Base-by-base conservation (phyloP, 257 asterid genomes). In the Osmanthus fragrans region DNA sequence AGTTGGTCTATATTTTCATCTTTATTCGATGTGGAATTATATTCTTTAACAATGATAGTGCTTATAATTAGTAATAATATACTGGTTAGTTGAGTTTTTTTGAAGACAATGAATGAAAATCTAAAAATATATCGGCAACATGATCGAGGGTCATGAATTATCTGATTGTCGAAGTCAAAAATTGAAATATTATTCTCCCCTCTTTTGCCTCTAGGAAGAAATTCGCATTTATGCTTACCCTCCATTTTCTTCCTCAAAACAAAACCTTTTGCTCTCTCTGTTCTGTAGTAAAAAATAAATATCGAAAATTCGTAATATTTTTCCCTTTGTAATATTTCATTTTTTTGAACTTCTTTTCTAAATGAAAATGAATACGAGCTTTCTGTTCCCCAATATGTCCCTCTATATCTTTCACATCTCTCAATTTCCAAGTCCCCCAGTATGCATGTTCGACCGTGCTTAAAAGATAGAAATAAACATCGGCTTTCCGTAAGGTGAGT, bases 121-220 rank as follows among this genome's bases (percentile, higher is more conserved):
- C 15, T 39, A 39, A 39, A 77, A 19, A 12, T 4, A 73, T n/a
- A 70, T 21, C 19, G 64, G 19, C 63, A 56, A 27, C 47, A 29
- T 40, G 42, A 74, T 66, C 27, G 71, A 72, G 74, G 69, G 66
- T 45, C 42, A 54, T 71, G 40, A 72, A 51, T 76, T 42, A 56
- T 68, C 76, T 33, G 77, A 71, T 80, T 32, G 25, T 70, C 58
- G 60, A 54, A 78, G 7, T 73, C 54, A 36, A 32, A 19, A 33
- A 21, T 6, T 51, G n/a, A 10, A 45, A 70, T 32, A 32, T 16
- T 75, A 36, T 6, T 42, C 70, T 69, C 8, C 8, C 3, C 56
- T 15, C 49, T 40, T 40, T 40, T 40, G 49, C 49, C 4, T 10
- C 15, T 10, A 4, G 49, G 4, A 2, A 40, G 49, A 40, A 11